Evolutionary conservation across 2,329 filamentous ascomycete species (phyloP).

Genomic region (Penicillium italicum): DNA sequence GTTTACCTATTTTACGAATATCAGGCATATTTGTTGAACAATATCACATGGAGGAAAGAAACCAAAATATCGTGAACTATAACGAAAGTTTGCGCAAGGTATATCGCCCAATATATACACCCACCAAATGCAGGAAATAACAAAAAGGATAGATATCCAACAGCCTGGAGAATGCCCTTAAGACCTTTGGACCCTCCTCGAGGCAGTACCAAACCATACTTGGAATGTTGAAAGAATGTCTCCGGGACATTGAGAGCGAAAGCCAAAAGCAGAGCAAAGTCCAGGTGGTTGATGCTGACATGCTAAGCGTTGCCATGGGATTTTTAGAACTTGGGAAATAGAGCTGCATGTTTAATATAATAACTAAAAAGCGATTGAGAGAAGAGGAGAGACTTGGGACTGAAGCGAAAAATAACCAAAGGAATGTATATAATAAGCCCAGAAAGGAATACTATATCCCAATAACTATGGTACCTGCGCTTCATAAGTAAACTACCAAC

Average conservation of each 20-base stretch:
- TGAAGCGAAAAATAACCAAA: too few relatives aligned
- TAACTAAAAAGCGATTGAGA: too few relatives aligned
- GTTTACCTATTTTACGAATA: not conserved
- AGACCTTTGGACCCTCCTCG: conserved; percentile 39
- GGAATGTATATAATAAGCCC: too few relatives aligned
- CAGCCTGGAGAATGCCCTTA: conserved; percentile 41
- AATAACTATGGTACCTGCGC: too few relatives aligned
- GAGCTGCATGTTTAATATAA: not conserved
- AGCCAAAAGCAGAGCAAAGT: not conserved
- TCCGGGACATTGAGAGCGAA: conserved; percentile 29
- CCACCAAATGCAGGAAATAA: not conserved
- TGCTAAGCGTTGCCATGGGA: conserved; percentile 33
- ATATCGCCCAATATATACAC: not conserved
- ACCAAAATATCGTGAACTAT: conserved; percentile 9
- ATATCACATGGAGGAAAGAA: not conserved
- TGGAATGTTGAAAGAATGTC: conserved; percentile 33
- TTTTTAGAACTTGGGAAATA: conserved; percentile 31
- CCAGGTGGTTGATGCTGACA: conserved; percentile 28
- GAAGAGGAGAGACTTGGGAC: too few relatives aligned
- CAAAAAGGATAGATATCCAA: conserved; percentile 38
- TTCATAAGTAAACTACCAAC: too few relatives aligned
- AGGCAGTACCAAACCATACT: conserved; percentile 38
- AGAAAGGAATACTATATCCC: too few relatives aligned
- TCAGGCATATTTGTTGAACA: not conserved
- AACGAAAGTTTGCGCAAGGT: conserved; percentile 22